Conservation (phyloP, 1,284 basidiomycete genomes). For the Puccinia triticina region DNA sequence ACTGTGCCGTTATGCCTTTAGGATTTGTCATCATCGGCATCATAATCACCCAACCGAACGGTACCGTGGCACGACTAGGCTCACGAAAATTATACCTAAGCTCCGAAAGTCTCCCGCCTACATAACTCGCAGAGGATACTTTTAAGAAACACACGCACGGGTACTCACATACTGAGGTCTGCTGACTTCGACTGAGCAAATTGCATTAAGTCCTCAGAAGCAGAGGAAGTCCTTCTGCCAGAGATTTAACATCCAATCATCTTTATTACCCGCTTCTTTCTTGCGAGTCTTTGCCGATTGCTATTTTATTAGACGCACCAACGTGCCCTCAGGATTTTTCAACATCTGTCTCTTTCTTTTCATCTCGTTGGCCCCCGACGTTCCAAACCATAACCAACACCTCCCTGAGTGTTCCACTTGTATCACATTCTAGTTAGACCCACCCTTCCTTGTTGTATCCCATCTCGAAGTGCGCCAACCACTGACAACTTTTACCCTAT, state of each 20-base stretch:
- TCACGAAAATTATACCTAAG: constrained; percentile 40
- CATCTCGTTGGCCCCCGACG: constrained; percentile 4
- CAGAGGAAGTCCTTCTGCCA: constrained; percentile 18
- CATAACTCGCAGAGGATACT: constrained; percentile 24
- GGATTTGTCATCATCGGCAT: constrained; percentile 41
- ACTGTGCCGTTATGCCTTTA: constrained; percentile 27
- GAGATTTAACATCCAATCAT: constrained; percentile 17
- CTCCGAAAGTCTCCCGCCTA: constrained; percentile 46
- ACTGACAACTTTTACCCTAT: neutral
- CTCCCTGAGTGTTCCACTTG: neutral
- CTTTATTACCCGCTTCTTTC: constrained; percentile 9
- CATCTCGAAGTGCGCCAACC: constrained; percentile 10
- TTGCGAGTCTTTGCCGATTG: neutral
- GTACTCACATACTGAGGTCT: constrained; percentile 36
- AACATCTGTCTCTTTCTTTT: neutral
- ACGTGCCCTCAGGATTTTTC: constrained; percentile 15
- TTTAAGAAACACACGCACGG: constrained; percentile 23
- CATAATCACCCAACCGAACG: constrained; percentile 40
- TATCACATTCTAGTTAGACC: neutral
- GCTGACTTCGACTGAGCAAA: constrained; percentile 47
- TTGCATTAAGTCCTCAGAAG: constrained; percentile 32
- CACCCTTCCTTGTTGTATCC: neutral
- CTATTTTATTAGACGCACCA: neutral
- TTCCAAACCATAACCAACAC: constrained; percentile 6
- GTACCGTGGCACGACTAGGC: constrained; percentile 38